Percentiles rank a stretch among this genome's conserved stretches.
Evolutionary conservation across 1,284 basidiomycete genomes (phyloP).

Genomic region (Cryptococcus maquisensis): DNA sequence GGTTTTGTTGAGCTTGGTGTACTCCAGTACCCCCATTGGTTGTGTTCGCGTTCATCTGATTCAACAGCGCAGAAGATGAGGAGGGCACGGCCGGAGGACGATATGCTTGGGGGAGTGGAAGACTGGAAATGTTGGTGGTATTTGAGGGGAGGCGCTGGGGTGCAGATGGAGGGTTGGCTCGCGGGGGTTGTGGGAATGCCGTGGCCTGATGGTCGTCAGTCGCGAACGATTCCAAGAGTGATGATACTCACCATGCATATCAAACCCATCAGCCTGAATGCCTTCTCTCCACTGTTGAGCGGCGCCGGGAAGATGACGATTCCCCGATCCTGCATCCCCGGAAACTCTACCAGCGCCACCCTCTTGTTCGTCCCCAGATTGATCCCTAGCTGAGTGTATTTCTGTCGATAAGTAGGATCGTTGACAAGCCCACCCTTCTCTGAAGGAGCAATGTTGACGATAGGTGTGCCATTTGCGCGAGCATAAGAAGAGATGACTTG

Average conservation of each 20-base stretch:
- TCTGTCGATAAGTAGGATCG: background rate
- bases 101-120: background rate
- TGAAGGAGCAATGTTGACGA: conserved; percentile 10
- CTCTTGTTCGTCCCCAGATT: conserved; percentile 12
- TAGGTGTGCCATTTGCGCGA: conserved; percentile 6
- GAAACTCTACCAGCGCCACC: conserved; percentile 4
- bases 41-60: conserved; percentile 1
- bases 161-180: background rate
- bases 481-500: conserved; percentile 10
- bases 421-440: background rate
- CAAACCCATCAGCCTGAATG: conserved; percentile 18
- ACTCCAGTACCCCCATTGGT: background rate
- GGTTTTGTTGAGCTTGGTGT: background rate
- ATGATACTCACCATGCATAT: conserved; percentile 18
- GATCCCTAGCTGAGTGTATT: conserved; percentile 11
- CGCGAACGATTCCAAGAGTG: background rate
- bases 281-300: conserved; percentile 1
- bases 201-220: conserved; percentile 1
- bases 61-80: background rate
- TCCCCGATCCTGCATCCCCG: conserved; percentile 10
- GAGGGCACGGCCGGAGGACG: too few relatives aligned
- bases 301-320: conserved; percentile 19
- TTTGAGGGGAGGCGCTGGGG: background rate
- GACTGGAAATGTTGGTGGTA: background rate
- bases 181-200: conserved; percentile 7